Percentiles rank a stretch among this genome's conserved stretches.
phyloP scores from a whole-genome alignment of 306 rosid genomes.

The Vachellia collinsii region DNA sequence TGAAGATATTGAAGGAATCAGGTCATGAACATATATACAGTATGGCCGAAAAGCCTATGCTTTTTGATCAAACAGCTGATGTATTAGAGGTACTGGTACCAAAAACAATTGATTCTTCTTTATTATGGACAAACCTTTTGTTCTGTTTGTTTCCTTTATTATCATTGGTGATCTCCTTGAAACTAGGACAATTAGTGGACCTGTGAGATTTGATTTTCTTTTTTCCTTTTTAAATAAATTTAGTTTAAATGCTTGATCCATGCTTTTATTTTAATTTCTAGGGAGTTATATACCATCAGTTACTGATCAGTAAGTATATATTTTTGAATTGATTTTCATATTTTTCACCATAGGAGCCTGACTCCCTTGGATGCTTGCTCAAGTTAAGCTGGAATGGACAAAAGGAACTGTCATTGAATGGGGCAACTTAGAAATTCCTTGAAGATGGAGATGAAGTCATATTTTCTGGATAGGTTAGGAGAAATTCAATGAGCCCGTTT shows the following conservation, averaged over 20 bases:
- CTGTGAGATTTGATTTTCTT: constrained; percentile 69
- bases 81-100: constrained; percentile 72
- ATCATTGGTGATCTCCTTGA: no score
- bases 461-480: constrained; percentile 69
- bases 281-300: background rate
- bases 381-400: constrained; percentile 96
- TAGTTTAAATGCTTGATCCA: no score
- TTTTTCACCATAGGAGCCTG: constrained; percentile 68
- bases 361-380: constrained; percentile 77
- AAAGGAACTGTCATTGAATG: constrained; percentile 61
- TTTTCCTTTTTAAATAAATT: no score
- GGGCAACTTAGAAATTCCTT: constrained; percentile 66
- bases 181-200: constrained; percentile 95
- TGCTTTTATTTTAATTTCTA: no score
- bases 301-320: background rate
- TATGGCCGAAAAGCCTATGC: constrained; percentile 72
- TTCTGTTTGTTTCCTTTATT: no score
- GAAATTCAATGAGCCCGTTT: no score
- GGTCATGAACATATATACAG: constrained; percentile 69
- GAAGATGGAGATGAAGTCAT: constrained; percentile 96
- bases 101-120: no score
- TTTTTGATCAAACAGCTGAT: constrained; percentile 78
- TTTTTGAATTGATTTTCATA: constrained; percentile 17
- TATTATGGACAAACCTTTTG: no score
- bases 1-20: constrained; percentile 61